Evolutionary conservation across 768 basidiomycete genomes (phyloP), one percentile per base, ranked within the genome.

Genomic region (Termitomyces titanicus): DNA sequence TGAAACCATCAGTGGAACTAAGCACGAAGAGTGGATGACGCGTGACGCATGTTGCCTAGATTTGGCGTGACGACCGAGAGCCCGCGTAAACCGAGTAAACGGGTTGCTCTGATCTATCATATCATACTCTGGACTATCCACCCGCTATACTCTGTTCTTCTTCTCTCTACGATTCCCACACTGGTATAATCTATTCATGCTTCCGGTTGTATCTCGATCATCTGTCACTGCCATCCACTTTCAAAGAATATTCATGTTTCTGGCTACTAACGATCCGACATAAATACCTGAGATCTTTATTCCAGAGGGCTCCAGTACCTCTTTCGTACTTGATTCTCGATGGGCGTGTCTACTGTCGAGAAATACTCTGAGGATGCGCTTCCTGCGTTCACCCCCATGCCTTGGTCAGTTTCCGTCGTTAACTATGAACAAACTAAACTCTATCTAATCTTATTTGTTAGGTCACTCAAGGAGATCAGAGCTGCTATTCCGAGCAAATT

Each of bases 391-490:
- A 70, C 68, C 25, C 79, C 79, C 17, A 77, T 80, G 76, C 71
- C 72, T 50, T 80, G 78, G 79, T 78, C 61, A 33, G 69, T 37
- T 57, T 40, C 11, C 8, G n/a, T 34, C 20, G 4, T 15, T 15
- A 20, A 46, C n/a, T 37, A 35, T 18, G 4, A n/a, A n/a, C 11
- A 25, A 11, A 8, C 22, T 39, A 13, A 31, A 17, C 24, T 13
- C 25, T 17, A 31, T 33, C 39, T 45, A 24, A 38, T 47, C 15
- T 25, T 22, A 25, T 22, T 9, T 47, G 7, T 35, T 33, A 80
- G 79, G 78, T 70, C 77, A 29, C 67, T 82, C 33, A 74, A 76
- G 53, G 76, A 82, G 56, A 81, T 83, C 44, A 72, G 78, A 20
- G 73, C 68, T 35, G 78, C 77, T 11, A 80, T 83, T 39, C 80